Evolutionary conservation across 768 basidiomycete species (phyloP), one percentile per base, ranked within the genome.

Genomic region (Lentinula guzmanii): DNA sequence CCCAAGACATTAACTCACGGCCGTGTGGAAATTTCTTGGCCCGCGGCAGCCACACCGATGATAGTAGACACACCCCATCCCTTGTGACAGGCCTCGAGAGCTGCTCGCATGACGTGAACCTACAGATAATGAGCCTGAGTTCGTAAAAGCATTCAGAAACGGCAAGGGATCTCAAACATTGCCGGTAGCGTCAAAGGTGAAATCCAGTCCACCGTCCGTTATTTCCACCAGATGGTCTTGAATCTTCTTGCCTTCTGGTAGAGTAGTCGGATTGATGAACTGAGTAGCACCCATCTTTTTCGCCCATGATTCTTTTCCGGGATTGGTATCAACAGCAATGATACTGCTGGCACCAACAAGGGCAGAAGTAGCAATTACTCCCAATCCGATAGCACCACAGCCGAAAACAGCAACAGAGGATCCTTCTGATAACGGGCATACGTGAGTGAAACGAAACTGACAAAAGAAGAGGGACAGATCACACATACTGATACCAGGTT

Each of bases 61-160:
- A 99, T 72, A 60, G 93, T 98, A 61, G 88, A 93, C 46, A 98
- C 89, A 67, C 97, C 97, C 97, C 97, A 99, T 13, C 97, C 97
- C 72, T 98, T 98, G 76, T 99, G 97, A 74, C 95, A 98, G n/a
- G 95, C 91, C 76, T 99, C 97, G 52, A 99, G 84, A 28, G 97
- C 97, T 53, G 88, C 79, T 63, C 95, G 86, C 95, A 97, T 98
- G 64, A 96, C 94, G 33, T 93, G 78, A 9, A 94, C 90, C 89
- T 90, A 61, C 5, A 5, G 52, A 35, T 15, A 24, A 58, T 45
- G 28, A 60, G 53, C 33, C 24, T 35, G 55, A 28, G 66, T 75
- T 74, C 41, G 76, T 69, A 51, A n/a, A n/a, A 74, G 43, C 69
- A 63, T 53, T 70, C 64, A 69, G 71, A 74, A 31, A 74, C 66